These are phyloP conservation scores for Aureobasidium sp. DNA, from an alignment of 2,329 filamentous ascomycete genomes.

Conservation along the genomic window DNA sequence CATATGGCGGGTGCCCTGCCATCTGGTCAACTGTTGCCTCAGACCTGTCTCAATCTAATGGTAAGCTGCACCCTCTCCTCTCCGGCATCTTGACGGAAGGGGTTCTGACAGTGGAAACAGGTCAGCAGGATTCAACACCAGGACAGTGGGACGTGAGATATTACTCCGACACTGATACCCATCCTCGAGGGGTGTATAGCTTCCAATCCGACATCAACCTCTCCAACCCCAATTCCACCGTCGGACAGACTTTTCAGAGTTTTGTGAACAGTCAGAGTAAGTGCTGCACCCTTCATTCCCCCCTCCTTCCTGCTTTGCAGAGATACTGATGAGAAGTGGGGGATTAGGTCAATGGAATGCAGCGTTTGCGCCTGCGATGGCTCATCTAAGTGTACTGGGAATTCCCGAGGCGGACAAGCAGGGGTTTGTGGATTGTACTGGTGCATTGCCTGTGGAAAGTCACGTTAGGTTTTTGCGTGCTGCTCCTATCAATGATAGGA, in stretches of 20 bases:
- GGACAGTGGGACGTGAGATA: constrained; percentile 46
- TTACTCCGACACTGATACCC: constrained; percentile 35
- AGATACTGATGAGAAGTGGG: not conserved
- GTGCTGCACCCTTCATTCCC: too few species aligned
- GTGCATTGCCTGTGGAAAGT: not conserved
- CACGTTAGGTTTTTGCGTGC: not conserved
- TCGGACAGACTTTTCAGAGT: constrained; percentile 31
- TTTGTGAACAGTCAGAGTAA: constrained; percentile 30
- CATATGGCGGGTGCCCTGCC: constrained; percentile 22
- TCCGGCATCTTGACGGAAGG: constrained; percentile 25
- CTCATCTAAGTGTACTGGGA: constrained; percentile 10
- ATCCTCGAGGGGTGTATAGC: constrained; percentile 24
- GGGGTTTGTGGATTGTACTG: constrained; percentile 22
- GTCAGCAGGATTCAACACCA: constrained; percentile 43
- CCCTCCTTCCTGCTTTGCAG: not conserved
- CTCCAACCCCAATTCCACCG: constrained; percentile 20
- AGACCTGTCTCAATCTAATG: constrained; percentile 24
- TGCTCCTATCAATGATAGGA: constrained; percentile 10
- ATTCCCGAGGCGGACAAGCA: not conserved
- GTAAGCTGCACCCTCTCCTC: constrained; percentile 16
- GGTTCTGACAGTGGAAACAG: too few species aligned
- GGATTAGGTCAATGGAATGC: constrained; percentile 6
- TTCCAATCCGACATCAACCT: constrained; percentile 28
- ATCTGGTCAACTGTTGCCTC: constrained; percentile 28
- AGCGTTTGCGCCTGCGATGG: constrained; percentile 14